Base-by-base conservation (phyloP, 2,329 filamentous ascomycete species). In the Cryphonectria carpinicola region DNA sequence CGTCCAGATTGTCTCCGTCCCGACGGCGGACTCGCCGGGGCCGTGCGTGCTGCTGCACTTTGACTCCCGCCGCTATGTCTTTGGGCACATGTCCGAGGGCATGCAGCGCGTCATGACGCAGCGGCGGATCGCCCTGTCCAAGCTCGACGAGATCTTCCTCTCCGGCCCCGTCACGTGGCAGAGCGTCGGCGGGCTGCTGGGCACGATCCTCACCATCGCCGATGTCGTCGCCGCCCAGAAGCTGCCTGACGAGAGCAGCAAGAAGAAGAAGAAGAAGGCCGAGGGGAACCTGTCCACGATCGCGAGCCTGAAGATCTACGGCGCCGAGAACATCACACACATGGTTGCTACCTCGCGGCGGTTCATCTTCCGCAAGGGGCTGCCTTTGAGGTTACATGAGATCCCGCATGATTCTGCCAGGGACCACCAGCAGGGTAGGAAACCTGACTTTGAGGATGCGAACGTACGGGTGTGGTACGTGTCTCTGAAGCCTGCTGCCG, bases 381-480 rank as follows among this genome's bases (percentile, higher is more conserved):
- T 97, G 78, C 91, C 92, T 0, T 81, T 98, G n/a, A 83, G 82
- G 43, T 85, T 91, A 1, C 85, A 89, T 73, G 96, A 99, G 80
- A 87, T 93, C 65, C 81, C 83, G 56, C 75, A 81, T 13, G 84
- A 87, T 67, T 80, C 82, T 7, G 79, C 82, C 11, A 67, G 74
- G 7, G 72, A 73, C 3, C 72, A 74, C 52, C 79, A 83, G 41
- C 87, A 88, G 1, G 84, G 84, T 4, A 91, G 85, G 82, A 81
- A 83, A 32, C 93, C 94, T 0, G 90, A 93, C 65, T 97, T 89
- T 87, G 80, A 88, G 70, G 95, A 98, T 79, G 84, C 88, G 14
- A 90, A 91, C 73, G 89, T 98, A 69, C 89, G 90, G 70, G 92
- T 98, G 1, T 98, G 95, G 95, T 91, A 93, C 62, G 85, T 98